Percentiles rank a stretch among this genome's conserved stretches.
Conservation (phyloP, 2,329 filamentous ascomycete species). For the Fusarium sp. region DNA sequence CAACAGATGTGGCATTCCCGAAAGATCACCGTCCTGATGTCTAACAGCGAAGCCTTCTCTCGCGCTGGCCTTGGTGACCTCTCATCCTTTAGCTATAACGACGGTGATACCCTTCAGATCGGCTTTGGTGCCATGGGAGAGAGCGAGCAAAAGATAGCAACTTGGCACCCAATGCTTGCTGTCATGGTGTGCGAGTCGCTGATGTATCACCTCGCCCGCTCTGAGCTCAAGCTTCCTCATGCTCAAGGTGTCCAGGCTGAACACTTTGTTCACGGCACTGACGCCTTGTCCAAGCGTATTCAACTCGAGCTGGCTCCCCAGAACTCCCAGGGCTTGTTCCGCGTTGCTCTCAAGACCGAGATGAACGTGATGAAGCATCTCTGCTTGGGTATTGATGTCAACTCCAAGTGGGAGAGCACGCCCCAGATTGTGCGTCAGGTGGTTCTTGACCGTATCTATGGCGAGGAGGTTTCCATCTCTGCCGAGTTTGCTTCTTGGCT, state of each 20-base stretch:
- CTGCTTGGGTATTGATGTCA: constrained; percentile 17
- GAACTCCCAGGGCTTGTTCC: constrained; percentile 5
- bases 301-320: constrained; percentile 18
- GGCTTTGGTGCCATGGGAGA: constrained; percentile 10
- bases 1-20: neutral
- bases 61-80: neutral
- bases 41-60: neutral
- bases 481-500: constrained; percentile 14
- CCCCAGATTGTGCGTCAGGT: constrained; percentile 18
- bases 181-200: constrained; percentile 9
- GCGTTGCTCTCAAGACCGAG: constrained; percentile 21
- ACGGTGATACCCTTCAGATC: constrained; percentile 1
- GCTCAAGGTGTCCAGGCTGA: constrained; percentile 21
- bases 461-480: constrained; percentile 8
- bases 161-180: constrained; percentile 8
- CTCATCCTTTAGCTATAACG: neutral
- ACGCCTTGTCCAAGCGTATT: constrained; percentile 14
- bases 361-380: constrained; percentile 26
- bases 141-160: neutral
- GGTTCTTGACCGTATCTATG: constrained; percentile 13
- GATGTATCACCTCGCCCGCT: constrained; percentile 21
- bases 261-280: constrained; percentile 17
- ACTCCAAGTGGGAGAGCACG: constrained; percentile 18
- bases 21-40: neutral
- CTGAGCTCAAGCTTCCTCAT: constrained; percentile 12